Evolutionary conservation across 768 basidiomycete species (phyloP).

Genomic region (Auricularia heimuer): DNA sequence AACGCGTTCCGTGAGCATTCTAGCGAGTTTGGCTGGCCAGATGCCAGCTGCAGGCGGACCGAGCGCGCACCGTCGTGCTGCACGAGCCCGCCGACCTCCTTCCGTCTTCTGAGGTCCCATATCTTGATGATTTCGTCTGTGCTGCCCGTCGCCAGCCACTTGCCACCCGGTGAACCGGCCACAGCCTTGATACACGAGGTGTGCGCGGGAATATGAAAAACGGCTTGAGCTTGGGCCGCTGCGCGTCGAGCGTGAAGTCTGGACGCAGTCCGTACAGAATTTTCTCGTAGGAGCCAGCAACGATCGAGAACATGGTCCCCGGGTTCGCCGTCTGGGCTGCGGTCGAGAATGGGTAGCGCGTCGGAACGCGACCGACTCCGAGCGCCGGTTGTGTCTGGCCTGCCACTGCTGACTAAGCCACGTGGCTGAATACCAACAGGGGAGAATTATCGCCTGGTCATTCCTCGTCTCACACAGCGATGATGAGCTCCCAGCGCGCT

Average conservation of each 20-base stretch:
- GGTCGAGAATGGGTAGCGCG: no score
- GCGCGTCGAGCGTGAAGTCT: slow-evolving; percentile 19
- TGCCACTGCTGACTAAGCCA: no score
- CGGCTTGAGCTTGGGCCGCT: slow-evolving; percentile 47
- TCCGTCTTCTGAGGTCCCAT: slow-evolving; percentile 85
- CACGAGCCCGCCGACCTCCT: slow-evolving; percentile 91
- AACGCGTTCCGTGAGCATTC: slow-evolving; percentile 1
- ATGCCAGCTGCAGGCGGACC: slow-evolving; percentile 8
- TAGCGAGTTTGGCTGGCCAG: neutral
- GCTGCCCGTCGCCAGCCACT: slow-evolving; percentile 93
- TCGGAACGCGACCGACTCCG: no score
- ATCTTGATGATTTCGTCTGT: slow-evolving; percentile 96
- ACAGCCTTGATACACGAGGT: slow-evolving; percentile 87
- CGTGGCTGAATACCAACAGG: no score
- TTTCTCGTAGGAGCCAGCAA: slow-evolving; percentile 95
- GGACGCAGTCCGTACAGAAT: slow-evolving; percentile 85
- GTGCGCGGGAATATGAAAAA: slow-evolving; percentile 95
- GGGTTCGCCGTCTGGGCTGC: no score
- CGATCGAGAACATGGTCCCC: slow-evolving; percentile 57
- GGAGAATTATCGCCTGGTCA: no score
- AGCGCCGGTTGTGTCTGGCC: no score
- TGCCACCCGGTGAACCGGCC: slow-evolving; percentile 85
- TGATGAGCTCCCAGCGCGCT: no score
- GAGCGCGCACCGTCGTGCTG: slow-evolving; percentile 72
- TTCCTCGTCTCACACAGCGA: no score